Evolutionary conservation across 768 basidiomycete genomes (phyloP).

Genomic region (Collybia mongolica): DNA sequence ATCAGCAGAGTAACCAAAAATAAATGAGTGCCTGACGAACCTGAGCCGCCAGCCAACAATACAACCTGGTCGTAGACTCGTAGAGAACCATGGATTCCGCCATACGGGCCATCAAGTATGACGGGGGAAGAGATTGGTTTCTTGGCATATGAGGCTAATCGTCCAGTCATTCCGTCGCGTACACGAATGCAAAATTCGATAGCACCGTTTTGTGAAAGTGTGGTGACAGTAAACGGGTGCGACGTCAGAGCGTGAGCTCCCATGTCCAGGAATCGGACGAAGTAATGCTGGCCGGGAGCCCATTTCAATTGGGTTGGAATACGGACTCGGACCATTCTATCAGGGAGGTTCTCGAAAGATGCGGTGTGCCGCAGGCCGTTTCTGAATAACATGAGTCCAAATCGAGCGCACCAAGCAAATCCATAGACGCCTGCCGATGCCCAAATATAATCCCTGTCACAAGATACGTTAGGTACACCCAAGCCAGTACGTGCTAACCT

Average conservation of each 20-base stretch:
- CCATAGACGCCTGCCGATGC: slow-evolving; percentile 26
- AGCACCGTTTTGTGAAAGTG: slow-evolving; percentile 12
- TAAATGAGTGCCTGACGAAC: slow-evolving; percentile 12
- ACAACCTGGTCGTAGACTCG: slow-evolving; percentile 24
- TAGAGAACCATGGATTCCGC: slow-evolving; percentile 22
- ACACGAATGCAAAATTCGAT: slow-evolving; percentile 23
- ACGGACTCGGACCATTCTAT: slow-evolving; percentile 19
- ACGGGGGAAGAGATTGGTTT: slow-evolving; percentile 13
- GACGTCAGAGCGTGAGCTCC: slow-evolving; percentile 23
- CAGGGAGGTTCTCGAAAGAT: slow-evolving; percentile 22
- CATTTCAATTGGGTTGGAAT: slow-evolving; percentile 23
- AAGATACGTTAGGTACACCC: background rate
- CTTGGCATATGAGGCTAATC: slow-evolving; percentile 12
- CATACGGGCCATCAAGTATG: slow-evolving; percentile 27
- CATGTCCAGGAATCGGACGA: slow-evolving; percentile 17
- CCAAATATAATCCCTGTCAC: slow-evolving; percentile 28
- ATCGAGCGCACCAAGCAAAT: slow-evolving; percentile 22
- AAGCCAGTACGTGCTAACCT: background rate
- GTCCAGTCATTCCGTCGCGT: slow-evolving; percentile 25
- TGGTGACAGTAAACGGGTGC: slow-evolving; percentile 33
- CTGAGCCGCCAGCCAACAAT: slow-evolving; percentile 30
- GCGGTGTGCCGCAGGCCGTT: slow-evolving; percentile 19
- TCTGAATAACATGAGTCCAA: slow-evolving; percentile 21
- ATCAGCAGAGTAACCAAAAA: background rate
- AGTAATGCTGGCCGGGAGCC: slow-evolving; percentile 29